Evolutionary conservation across 768 basidiomycete species (phyloP), one percentile per base, ranked within the genome.

Genomic region (Pholiota molesta): DNA sequence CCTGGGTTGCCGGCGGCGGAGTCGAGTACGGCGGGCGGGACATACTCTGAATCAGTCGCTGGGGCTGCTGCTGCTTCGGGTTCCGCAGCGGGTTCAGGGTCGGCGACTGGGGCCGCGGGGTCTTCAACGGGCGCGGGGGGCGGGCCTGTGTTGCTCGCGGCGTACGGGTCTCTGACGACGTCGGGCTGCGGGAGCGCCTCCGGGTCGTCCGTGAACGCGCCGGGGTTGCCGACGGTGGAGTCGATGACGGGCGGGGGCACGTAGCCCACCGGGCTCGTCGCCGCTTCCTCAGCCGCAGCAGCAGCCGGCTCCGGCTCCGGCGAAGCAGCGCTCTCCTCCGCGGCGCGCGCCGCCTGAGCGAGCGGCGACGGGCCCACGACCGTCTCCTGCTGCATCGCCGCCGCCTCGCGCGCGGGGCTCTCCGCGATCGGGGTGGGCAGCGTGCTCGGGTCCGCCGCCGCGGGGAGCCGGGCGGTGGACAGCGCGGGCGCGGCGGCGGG

Each of bases 361-460:
- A 83, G 75, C 26, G 83, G 82, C 23, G 86, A 83, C 29, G 77
- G 78, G 0, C 73, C 80, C 21, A 70, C 57, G 1, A 19, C 23
- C 11, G 47, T 11, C 4, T 68, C 68, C 7, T 68, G 61, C 39
- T 61, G 51, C 21, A 69, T 65, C 31, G 75, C 76, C 14, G 79
- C 83, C 9, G 78, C 81, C 66, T 88, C 86, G 26, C 87, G 81
- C 8, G 80, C 81, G 29, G 89, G 88, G 2, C 87, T 90, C 69
- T 92, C 90, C 1, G 84, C 79, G 61, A 92, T 90, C 3, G 90
- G 88, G 62, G 86, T 88, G 11, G 88, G 87, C 28, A 68, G 51
- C 13, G 26, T 26, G 26, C 68, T 60, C 4, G 66, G 59, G 14
- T 65, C 51, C 42, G 52, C 52, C 13, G 76, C 9, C 17, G 42